These are phyloP conservation scores for Leccinum ochraceum DNA, from an alignment of 768 basidiomycete genomes.

Conservation along the genomic window DNA sequence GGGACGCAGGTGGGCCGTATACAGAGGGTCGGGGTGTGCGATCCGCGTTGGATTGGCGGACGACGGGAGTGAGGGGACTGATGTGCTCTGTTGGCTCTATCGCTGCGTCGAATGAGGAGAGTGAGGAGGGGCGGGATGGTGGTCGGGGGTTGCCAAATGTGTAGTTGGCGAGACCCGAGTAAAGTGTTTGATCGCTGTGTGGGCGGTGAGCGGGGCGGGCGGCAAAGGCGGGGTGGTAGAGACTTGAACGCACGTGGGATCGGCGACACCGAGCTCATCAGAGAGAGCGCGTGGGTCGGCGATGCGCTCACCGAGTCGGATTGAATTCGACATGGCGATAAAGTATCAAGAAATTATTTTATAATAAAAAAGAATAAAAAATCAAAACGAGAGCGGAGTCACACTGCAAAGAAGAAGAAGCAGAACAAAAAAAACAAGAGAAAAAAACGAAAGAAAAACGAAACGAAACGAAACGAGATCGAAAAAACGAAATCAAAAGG, in stretches of 20 bases:
- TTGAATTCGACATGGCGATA: slow-evolving; percentile 15
- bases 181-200: slow-evolving; percentile 20
- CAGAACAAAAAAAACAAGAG: background rate
- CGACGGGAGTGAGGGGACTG: slow-evolving; percentile 39
- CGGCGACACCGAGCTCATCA: slow-evolving; percentile 23
- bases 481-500: background rate
- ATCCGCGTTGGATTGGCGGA: slow-evolving; percentile 34
- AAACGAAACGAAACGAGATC: background rate
- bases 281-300: slow-evolving; percentile 31
- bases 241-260: slow-evolving; percentile 11
- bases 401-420: slow-evolving; percentile 5
- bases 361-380: background rate
- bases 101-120: slow-evolving; percentile 11
- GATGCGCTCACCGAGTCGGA: slow-evolving; percentile 28
- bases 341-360: slow-evolving; percentile 18
- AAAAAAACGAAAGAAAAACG: background rate
- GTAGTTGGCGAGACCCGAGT: slow-evolving; percentile 42
- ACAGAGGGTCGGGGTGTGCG: slow-evolving; percentile 49
- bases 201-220: background rate
- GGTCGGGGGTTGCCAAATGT: slow-evolving; percentile 41
- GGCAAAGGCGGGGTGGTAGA: background rate
- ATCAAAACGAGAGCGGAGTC: background rate
- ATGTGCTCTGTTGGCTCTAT: slow-evolving; percentile 29
- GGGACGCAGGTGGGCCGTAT: slow-evolving; percentile 19
- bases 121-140: slow-evolving; percentile 18